Evolutionary conservation across 176 grass and related monocot species (phyloP), one percentile per base, ranked within the genome.

Genomic region (Oryza glumipatula): DNA sequence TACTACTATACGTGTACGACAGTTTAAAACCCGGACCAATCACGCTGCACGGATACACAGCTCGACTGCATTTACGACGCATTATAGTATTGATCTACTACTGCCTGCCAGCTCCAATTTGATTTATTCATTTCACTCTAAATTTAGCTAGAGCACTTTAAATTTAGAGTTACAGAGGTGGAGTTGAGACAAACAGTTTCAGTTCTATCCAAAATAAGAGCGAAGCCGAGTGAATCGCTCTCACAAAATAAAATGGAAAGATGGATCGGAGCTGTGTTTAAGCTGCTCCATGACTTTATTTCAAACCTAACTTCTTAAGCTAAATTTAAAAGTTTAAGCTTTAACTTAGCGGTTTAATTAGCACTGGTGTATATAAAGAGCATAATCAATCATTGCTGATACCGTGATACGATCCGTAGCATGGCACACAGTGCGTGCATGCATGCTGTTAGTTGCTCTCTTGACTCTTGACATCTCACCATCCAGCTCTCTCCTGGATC

Each of bases 11-110:
- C 56, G 56, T 36, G 35, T 9, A 22, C 82, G 45, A 67, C 72
- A 28, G 8, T 56, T 23, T 48, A 56, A 24, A 64, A 16, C 11
- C 24, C 33, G 41, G 58, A 15, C 58, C 41, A 3, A 36, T 58
- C 52, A 58, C 63, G 30, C n/a, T 28, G 47, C 74, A 32, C 39
- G 52, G 52, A 30, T 5, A 43, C 63, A 68, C 85, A 81, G 78
- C 77, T 60, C 21, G 60, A 8, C 63, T 56, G 68, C 48, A 72
- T 84, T 84, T 68, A 77, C 33, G 41, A 33, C 8, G 7, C 68
- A 30, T 61, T 39, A 65, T 36, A 36, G 4, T 65, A 67, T 38
- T 10, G 43, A 22, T 14, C 13, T 21, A 19, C 16, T 11, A 60
- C 36, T 19, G 33, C 32, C 11, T 22, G 24, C 70, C 61, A 67